A percentile compares a stretch with the other conserved stretches of the same genome.
These are phyloP conservation scores for Forsythia suspensa DNA, from an alignment of 257 asterid species.

Conservation along the genomic window DNA sequence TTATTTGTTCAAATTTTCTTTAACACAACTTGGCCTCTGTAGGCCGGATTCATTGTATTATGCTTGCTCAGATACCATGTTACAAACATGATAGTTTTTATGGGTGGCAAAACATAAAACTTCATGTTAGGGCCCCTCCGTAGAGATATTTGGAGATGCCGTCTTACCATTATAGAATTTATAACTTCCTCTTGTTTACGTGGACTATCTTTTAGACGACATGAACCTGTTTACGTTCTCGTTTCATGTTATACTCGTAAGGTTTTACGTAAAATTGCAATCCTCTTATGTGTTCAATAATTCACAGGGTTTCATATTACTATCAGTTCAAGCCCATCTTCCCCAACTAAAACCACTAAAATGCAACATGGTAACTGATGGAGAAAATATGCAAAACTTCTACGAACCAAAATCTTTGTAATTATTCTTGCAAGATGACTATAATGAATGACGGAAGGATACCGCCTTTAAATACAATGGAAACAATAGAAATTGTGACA, in stretches of 20 bases:
- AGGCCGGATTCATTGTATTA: no score
- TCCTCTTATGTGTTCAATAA: not conserved
- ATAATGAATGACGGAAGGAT: no score
- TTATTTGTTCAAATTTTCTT: not conserved
- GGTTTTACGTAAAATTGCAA: no score
- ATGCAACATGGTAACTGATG: constrained; percentile 50
- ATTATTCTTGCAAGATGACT: no score
- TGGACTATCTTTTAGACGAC: not conserved
- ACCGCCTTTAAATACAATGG: no score
- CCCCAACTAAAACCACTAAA: constrained; percentile 84
- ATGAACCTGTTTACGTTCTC: no score
- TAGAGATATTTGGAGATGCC: not conserved
- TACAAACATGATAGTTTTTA: not conserved
- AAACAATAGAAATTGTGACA: no score
- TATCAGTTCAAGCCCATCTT: constrained; percentile 88
- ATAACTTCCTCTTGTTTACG: not conserved
- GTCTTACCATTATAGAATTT: not conserved
- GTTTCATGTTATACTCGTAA: no score
- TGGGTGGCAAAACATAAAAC: not conserved
- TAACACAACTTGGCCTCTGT: not conserved
- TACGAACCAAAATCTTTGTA: no score
- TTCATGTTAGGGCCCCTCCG: not conserved
- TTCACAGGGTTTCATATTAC: constrained; percentile 74
- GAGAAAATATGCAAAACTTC: no score
- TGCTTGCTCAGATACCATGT: no score